These are phyloP conservation scores for Penicillium cosmopolitanum DNA, from an alignment of 495 filamentous ascomycete species.

Conservation along the genomic window DNA sequence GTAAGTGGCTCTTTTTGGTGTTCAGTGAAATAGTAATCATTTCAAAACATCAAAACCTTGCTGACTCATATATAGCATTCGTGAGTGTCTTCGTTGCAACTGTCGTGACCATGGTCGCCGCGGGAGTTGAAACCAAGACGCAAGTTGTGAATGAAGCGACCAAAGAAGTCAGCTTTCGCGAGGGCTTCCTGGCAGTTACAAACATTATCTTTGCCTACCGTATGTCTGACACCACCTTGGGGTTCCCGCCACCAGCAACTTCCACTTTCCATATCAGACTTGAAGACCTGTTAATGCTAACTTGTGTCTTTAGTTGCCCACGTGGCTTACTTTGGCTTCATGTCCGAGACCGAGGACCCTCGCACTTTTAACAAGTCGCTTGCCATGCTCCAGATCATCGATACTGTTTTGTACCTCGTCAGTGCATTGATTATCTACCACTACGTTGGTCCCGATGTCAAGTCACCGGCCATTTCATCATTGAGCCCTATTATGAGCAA, in stretches of 20 bases:
- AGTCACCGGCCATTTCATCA: conserved; percentile 71
- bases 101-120: conserved; percentile 69
- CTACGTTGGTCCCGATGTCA: conserved; percentile 71
- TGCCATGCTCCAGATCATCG: conserved; percentile 61
- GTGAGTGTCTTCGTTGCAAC: conserved; percentile 69
- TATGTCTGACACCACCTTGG: conserved; percentile 18
- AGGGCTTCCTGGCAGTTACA: conserved; percentile 35
- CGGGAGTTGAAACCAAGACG: conserved; percentile 46
- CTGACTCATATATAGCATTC: conserved; percentile 44
- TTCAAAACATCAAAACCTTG: background rate
- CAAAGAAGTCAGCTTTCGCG: conserved; percentile 26
- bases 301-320: conserved; percentile 56
- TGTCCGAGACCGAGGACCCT: conserved; percentile 73
- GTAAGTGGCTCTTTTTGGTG: conserved; percentile 21
- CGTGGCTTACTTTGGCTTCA: conserved; percentile 75
- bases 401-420: conserved; percentile 64
- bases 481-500: conserved; percentile 65
- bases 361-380: conserved; percentile 68
- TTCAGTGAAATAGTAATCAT: background rate
- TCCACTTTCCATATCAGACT: background rate
- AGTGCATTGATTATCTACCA: conserved; percentile 60
- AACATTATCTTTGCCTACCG: conserved; percentile 50
- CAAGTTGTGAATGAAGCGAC: conserved; percentile 25
- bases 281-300: background rate
- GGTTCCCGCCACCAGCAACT: background rate